Evolutionary conservation across 1,139 yeast species (phyloP).

Genomic region (Pichia sp.): DNA sequence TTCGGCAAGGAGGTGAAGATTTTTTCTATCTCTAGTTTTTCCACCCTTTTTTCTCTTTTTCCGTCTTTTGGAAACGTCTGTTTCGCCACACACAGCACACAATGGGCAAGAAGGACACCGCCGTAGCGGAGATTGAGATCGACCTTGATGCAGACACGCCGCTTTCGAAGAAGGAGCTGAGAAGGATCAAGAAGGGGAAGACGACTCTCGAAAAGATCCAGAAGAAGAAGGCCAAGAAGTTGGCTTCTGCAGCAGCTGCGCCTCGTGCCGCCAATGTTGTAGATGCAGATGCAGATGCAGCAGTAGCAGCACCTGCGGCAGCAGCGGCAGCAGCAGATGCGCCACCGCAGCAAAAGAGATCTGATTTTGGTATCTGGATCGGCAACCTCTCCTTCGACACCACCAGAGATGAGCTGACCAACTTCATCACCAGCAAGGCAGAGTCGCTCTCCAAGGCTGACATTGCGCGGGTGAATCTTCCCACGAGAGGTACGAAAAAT

Average conservation of each 20-base stretch:
- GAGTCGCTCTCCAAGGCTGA: constrained; percentile 44
- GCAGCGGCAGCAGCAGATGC: constrained; percentile 3
- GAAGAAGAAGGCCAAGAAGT: constrained; percentile 35
- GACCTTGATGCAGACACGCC: constrained; percentile 77
- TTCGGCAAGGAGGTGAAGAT: neutral
- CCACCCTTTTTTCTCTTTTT: neutral
- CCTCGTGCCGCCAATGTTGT: too few relatives aligned
- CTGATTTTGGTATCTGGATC: constrained; percentile 82
- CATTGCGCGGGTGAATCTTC: constrained; percentile 61
- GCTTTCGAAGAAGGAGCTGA: constrained; percentile 84
- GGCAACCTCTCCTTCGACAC: constrained; percentile 91
- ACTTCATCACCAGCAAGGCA: constrained; percentile 63
- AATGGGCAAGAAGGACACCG: neutral
- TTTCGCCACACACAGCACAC: neutral
- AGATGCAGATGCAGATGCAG: neutral
- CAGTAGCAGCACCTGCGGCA: constrained; percentile 7
- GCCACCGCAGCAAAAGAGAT: constrained; percentile 32
- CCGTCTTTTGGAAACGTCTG: too few relatives aligned
- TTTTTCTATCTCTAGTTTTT: constrained; percentile 1
- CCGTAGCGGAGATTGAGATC: constrained; percentile 65
- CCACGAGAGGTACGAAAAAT: constrained; percentile 53
- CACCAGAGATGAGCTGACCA: constrained; percentile 63
- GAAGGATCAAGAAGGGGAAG: constrained; percentile 79
- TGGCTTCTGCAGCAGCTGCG: constrained; percentile 16
- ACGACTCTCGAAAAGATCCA: constrained; percentile 54